These are phyloP conservation scores for Asterella californica DNA, from an alignment of 225 moss, liverwort and hornwort genomes.

Conservation along the genomic window DNA sequence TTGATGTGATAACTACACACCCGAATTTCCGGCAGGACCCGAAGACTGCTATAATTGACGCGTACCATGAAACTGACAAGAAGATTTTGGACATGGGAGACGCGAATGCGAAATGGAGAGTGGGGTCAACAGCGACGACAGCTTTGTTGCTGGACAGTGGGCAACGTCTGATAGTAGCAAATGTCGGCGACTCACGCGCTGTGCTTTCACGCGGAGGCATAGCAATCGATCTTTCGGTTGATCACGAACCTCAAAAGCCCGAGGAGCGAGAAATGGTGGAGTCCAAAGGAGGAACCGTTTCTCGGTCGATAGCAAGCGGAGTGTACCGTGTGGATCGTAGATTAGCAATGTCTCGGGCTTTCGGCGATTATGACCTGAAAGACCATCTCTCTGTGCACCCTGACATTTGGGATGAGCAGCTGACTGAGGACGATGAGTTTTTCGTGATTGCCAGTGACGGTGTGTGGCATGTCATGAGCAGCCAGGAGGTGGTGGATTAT, in stretches of 20 bases:
- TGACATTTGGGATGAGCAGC: constrained; percentile 34
- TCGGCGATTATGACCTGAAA: constrained; percentile 44
- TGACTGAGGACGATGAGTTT: constrained; percentile 35
- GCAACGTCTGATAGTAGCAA: constrained; percentile 67
- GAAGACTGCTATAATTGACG: constrained; percentile 57
- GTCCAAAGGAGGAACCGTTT: constrained; percentile 41
- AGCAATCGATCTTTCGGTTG: constrained; percentile 73
- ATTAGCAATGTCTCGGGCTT: constrained; percentile 43
- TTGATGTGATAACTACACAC: constrained; percentile 60
- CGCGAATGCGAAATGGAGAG: constrained; percentile 44
- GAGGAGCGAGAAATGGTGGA: constrained; percentile 70
- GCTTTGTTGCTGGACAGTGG: constrained; percentile 66
- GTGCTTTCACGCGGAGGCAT: constrained; percentile 55
- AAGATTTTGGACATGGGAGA: constrained; percentile 60
- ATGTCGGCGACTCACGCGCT: constrained; percentile 86
- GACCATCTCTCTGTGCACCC: constrained; percentile 40
- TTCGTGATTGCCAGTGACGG: constrained; percentile 48
- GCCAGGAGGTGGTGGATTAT: constrained; percentile 39
- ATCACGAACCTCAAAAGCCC: constrained; percentile 89
- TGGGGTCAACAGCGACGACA: constrained; percentile 64
- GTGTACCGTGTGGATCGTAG: constrained; percentile 42
- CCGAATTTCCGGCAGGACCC: constrained; percentile 55
- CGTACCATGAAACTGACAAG: constrained; percentile 54
- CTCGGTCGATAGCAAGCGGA: constrained; percentile 29
- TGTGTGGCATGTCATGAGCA: constrained; percentile 49